phyloP scores from a whole-genome alignment of 225 moss, liverwort and hornwort genomes.

The Asterella californica region DNA sequence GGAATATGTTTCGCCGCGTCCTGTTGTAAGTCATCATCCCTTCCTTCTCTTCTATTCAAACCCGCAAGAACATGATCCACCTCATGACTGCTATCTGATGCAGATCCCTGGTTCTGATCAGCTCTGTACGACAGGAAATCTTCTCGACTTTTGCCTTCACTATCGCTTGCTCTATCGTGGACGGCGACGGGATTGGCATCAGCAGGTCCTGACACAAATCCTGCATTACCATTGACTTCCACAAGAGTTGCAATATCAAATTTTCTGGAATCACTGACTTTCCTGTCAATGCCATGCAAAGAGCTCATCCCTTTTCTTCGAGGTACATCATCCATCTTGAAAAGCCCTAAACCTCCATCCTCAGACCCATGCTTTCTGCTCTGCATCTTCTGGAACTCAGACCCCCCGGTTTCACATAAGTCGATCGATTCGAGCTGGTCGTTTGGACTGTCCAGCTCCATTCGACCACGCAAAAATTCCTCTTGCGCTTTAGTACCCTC shows the following conservation, averaged over 20 bases:
- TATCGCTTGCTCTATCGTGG: not conserved
- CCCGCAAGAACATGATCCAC: not conserved
- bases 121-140: not conserved
- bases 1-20: not conserved
- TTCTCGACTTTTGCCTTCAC: not conserved
- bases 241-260: not conserved
- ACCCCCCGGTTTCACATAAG: not conserved
- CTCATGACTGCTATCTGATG: not conserved
- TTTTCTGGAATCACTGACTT: not conserved
- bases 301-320: not conserved
- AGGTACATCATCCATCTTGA: not conserved
- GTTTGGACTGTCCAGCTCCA: not conserved
- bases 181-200: not conserved
- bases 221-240: too few relatives aligned
- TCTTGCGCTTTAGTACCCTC: not conserved
- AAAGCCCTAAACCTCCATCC: slow-evolving; percentile 3
- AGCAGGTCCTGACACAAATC: not conserved
- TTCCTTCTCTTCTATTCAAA: not conserved
- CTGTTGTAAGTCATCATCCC: not conserved
- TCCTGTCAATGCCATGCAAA: too few relatives aligned
- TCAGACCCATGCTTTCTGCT: not conserved
- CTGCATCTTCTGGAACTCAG: not conserved
- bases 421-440: not conserved
- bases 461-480: not conserved
- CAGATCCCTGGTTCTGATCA: not conserved